These are phyloP conservation scores for Cordyceps javanica DNA, from an alignment of 2,329 filamentous ascomycete species.

Conservation along the genomic window DNA sequence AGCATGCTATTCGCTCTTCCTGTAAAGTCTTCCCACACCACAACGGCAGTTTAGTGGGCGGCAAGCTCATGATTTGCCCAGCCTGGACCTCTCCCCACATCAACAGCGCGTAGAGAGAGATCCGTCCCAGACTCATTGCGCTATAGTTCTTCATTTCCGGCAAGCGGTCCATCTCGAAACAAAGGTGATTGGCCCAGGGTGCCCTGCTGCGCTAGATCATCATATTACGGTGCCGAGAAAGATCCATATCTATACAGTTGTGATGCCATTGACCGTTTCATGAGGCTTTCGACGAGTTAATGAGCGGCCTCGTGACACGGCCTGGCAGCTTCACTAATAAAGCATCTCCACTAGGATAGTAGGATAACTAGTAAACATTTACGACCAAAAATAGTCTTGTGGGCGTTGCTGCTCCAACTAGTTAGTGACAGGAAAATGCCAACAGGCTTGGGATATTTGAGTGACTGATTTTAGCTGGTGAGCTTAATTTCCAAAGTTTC, in stretches of 20 bases:
- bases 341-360: not conserved
- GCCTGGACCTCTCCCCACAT: not conserved
- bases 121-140: not conserved
- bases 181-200: not conserved
- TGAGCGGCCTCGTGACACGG: not conserved
- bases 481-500: not conserved
- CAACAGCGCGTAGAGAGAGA: not conserved
- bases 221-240: not conserved
- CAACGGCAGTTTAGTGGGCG: not conserved
- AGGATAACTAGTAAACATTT: too few relatives aligned
- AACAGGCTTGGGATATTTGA: not conserved
- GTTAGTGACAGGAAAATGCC: not conserved
- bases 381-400: too few relatives aligned
- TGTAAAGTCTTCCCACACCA: not conserved
- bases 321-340: not conserved
- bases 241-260: not conserved
- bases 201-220: not conserved
- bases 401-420: not conserved
- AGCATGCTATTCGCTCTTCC: not conserved
- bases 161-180: not conserved
- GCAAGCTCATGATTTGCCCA: slow-evolving; percentile 1
- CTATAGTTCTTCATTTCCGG: not conserved
- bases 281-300: not conserved
- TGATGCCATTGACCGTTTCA: not conserved
- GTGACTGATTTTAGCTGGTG: not conserved